Evolutionary conservation across 208 protist genomes (phyloP).

Genomic region (Acanthamoeba divionensis): DNA sequence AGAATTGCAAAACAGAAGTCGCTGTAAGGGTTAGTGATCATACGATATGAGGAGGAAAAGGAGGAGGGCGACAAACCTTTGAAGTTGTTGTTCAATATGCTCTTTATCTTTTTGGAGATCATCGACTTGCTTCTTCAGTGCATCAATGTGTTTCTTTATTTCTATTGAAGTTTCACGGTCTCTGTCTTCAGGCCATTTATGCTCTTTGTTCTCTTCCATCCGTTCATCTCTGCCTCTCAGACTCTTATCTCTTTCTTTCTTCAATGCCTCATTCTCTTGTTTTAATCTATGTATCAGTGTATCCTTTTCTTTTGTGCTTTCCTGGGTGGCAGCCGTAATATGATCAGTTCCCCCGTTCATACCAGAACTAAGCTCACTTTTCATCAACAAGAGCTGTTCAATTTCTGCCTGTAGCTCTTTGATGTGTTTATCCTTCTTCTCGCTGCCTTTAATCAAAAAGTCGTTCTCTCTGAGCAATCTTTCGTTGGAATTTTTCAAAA

Average conservation of each 20-base stretch:
- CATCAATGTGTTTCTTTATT: too few relatives aligned
- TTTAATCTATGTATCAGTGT: neutral
- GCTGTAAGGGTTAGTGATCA: neutral
- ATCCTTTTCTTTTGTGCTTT: neutral
- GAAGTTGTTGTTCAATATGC: neutral
- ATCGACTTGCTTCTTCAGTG: conserved; percentile 6
- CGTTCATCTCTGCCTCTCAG: neutral
- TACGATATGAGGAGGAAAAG: neutral
- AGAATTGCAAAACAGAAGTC: neutral
- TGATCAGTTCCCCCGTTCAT: too few relatives aligned
- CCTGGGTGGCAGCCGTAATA: too few relatives aligned
- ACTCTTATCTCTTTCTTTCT: conserved; percentile 16
- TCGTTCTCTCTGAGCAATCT: neutral
- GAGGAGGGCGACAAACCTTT: neutral
- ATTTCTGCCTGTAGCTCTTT: neutral
- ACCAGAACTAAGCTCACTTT: too few relatives aligned
- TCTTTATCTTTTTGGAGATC: conserved; percentile 1
- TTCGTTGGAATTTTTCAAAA: conserved; percentile 34
- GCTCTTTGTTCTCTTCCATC: neutral
- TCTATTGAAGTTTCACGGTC: too few relatives aligned
- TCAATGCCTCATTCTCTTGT: conserved; percentile 12
- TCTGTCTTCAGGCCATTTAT: neutral
- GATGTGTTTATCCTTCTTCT: conserved; percentile 20
- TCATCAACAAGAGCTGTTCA: neutral
- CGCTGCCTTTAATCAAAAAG: neutral